Percentiles rank a stretch among this genome's conserved stretches.
Conservation (phyloP, 2,329 filamentous ascomycete genomes). For the Cadophora malorum region DNA sequence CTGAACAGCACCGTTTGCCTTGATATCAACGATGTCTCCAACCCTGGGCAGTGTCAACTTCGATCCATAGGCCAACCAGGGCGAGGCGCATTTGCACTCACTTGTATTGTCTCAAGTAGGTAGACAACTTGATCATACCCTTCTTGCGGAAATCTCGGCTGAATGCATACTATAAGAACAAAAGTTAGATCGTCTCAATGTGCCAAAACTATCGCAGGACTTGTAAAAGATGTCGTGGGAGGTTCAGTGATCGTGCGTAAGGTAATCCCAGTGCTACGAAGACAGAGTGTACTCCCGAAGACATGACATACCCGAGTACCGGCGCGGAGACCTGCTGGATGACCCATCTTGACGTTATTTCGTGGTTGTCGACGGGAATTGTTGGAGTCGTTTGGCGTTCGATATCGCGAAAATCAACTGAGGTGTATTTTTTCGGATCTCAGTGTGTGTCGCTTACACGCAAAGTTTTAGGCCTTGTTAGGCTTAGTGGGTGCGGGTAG, state of each 20-base stretch:
- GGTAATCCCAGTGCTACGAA: not conserved
- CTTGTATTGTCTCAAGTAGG: slow-evolving; percentile 95
- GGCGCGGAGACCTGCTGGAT: slow-evolving; percentile 84
- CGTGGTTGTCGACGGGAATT: slow-evolving; percentile 15
- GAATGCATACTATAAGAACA: slow-evolving; percentile 72
- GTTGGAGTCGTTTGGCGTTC: not conserved
- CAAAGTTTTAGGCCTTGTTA: not conserved
- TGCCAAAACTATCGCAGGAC: slow-evolving; percentile 7
- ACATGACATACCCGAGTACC: slow-evolving; percentile 81
- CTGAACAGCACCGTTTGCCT: slow-evolving; percentile 97
- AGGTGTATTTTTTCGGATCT: not conserved
- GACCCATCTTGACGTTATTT: slow-evolving; percentile 53
- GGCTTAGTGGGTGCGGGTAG: not conserved
- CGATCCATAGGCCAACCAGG: slow-evolving; percentile 15
- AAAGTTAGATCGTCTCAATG: not conserved
- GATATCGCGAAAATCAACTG: not conserved
- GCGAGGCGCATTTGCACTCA: slow-evolving; percentile 51
- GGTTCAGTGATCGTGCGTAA: slow-evolving; percentile 2
- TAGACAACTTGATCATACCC: slow-evolving; percentile 91
- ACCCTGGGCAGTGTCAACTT: slow-evolving; percentile 68
- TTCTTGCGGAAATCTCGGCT: slow-evolving; percentile 83
- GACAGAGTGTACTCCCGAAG: too few species aligned
- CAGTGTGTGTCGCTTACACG: not conserved
- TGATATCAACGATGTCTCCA: slow-evolving; percentile 98
- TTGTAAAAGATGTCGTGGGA: not conserved